A percentile compares a stretch with the other conserved stretches of the same genome.
Evolutionary conservation across 768 basidiomycete genomes (phyloP).

Genomic region (Vararia minispora): DNA sequence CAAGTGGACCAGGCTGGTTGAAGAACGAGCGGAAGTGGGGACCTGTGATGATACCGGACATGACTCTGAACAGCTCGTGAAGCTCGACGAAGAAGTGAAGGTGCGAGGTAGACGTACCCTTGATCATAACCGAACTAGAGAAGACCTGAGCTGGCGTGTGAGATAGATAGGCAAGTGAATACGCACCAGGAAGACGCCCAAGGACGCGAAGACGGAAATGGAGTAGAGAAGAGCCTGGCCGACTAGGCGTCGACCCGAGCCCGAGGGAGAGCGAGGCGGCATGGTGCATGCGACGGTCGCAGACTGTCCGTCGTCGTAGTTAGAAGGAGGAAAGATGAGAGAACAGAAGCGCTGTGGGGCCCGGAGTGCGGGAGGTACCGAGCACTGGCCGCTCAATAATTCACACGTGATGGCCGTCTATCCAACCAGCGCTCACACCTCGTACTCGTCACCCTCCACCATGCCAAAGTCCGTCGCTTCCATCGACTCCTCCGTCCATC

Average conservation of each 20-base stretch:
- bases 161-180: background rate
- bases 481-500: conserved; percentile 41
- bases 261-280: conserved; percentile 23
- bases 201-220: conserved; percentile 70
- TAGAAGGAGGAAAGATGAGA: conserved; percentile 3
- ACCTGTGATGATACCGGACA: conserved; percentile 87
- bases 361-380: conserved; percentile 5
- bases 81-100: conserved; percentile 9
- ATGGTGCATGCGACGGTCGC: conserved; percentile 37
- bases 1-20: conserved; percentile 58
- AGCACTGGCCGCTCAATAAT: too few species aligned
- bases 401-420: too few species aligned
- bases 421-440: too few species aligned
- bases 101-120: conserved; percentile 37
- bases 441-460: conserved; percentile 1
- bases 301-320: conserved; percentile 1
- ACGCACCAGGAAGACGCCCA: conserved; percentile 78
- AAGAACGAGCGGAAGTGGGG: conserved; percentile 78
- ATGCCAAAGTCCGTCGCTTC: conserved; percentile 59
- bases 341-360: conserved; percentile 6
- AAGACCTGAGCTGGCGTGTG: conserved; percentile 1
- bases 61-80: conserved; percentile 44
- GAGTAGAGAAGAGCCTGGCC: conserved; percentile 71
- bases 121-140: conserved; percentile 77
- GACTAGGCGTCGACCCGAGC: conserved; percentile 45